A percentile compares a stretch with the other conserved stretches of the same genome.
Evolutionary conservation across 169 alveolate species (phyloP).

Genomic region (Plasmodium fragile): DNA sequence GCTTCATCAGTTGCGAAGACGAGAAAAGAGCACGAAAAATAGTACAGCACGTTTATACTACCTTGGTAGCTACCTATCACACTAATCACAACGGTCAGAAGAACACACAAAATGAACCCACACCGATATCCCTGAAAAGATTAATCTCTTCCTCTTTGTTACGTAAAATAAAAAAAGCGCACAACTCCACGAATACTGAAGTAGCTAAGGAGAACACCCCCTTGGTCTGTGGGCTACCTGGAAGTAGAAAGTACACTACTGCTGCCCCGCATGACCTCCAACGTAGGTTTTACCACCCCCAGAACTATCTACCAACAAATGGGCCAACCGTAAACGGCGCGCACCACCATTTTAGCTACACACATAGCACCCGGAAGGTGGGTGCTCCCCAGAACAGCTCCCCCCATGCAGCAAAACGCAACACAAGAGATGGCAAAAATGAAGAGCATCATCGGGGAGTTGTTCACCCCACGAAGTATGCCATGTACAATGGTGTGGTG

Average conservation of each 20-base stretch:
- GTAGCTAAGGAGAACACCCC: background rate
- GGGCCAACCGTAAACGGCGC: background rate
- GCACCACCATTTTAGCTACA: background rate
- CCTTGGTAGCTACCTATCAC: background rate
- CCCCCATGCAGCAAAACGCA: background rate
- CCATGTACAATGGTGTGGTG: background rate
- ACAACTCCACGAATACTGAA: background rate
- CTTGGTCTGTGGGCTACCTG: background rate
- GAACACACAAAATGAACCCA: background rate
- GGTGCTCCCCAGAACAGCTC: background rate
- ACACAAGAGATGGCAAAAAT: background rate
- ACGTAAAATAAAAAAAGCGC: background rate
- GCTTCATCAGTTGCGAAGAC: constrained; percentile 25
- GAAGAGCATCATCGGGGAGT: background rate
- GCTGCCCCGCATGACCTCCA: background rate
- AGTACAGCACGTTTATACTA: constrained; percentile 7
- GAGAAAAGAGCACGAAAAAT: constrained; percentile 25
- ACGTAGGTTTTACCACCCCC: background rate
- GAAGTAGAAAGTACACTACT: background rate
- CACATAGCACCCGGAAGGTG: background rate
- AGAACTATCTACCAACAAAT: background rate
- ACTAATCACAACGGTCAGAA: background rate
- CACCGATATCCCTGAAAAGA: background rate
- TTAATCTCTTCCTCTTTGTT: background rate
- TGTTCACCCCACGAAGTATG: background rate